phyloP scores from a whole-genome alignment of 441 rosid species.

The Populus trichocarpa region DNA sequence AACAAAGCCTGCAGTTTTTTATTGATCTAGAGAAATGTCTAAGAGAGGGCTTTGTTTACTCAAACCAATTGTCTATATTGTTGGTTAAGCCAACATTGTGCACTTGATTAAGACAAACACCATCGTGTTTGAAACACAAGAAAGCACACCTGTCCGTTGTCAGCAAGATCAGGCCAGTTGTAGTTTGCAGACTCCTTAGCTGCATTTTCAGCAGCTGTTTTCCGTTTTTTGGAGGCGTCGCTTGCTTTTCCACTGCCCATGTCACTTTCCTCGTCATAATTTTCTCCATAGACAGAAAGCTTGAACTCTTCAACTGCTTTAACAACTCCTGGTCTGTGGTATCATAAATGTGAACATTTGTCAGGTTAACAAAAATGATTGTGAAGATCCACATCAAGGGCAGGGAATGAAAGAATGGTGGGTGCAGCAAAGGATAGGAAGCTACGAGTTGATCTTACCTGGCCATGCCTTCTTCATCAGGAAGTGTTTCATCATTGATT shows the following conservation, averaged over 20 bases:
- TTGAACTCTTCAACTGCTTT: constrained; percentile 73
- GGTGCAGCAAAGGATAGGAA: too few relatives aligned
- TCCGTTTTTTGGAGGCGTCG: constrained; percentile 64
- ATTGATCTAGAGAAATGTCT: not conserved
- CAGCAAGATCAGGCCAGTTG: constrained; percentile 72
- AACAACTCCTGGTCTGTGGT: constrained; percentile 55
- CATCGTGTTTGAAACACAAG: not conserved
- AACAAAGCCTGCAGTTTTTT: not conserved
- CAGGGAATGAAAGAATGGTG: too few relatives aligned
- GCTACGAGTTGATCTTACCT: too few relatives aligned
- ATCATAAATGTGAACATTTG: constrained; percentile 27
- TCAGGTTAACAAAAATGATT: constrained; percentile 37
- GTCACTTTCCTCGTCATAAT: constrained; percentile 56
- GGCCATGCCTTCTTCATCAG: too few relatives aligned
- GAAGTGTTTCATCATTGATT: too few relatives aligned
- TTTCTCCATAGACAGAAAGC: constrained; percentile 67
- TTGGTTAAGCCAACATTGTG: not conserved
- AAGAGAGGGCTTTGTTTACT: too few relatives aligned
- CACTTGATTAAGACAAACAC: not conserved
- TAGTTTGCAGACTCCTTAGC: constrained; percentile 41
- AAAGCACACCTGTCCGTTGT: constrained; percentile 64
- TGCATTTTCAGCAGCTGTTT: constrained; percentile 52
- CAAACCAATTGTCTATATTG: too few relatives aligned
- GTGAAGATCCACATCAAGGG: not conserved
- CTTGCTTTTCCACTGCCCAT: constrained; percentile 39